These are phyloP conservation scores for Eutrema yunnanense DNA, from an alignment of 345 rosid genomes.

Conservation along the genomic window DNA sequence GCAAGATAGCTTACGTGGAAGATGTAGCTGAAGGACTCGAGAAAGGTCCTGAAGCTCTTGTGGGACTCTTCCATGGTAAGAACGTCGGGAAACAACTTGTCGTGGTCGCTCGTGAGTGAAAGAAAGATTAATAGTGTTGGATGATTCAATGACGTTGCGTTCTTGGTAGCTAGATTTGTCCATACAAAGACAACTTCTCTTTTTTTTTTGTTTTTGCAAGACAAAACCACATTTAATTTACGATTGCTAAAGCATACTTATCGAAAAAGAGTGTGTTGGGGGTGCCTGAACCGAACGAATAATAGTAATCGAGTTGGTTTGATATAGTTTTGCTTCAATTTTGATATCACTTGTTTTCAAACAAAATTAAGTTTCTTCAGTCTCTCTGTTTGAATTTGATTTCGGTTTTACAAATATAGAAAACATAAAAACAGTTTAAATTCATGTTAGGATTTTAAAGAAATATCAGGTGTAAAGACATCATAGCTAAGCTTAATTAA, in stretches of 20 bases:
- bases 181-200: not conserved
- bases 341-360: no score
- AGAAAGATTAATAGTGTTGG: not conserved
- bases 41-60: slow-evolving; percentile 44
- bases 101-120: slow-evolving; percentile 22
- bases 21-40: slow-evolving; percentile 55
- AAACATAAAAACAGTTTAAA: no score
- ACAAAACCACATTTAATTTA: not conserved
- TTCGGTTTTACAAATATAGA: no score
- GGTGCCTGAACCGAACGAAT: not conserved
- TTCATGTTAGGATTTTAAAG: no score
- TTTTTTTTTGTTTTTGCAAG: not conserved
- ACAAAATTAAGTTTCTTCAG: no score
- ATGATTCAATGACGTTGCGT: not conserved
- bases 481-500: no score
- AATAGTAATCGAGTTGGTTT: not conserved
- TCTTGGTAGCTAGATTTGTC: not conserved
- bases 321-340: not conserved
- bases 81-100: slow-evolving; percentile 59
- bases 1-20: slow-evolving; percentile 48
- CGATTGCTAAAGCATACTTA: not conserved
- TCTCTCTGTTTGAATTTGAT: no score
- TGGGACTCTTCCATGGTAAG: slow-evolving; percentile 47
- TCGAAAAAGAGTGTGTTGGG: not conserved
- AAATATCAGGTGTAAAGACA: no score